Evolutionary conservation across 73 alveolate species (phyloP).

Genomic region (Halteria grandinella): DNA sequence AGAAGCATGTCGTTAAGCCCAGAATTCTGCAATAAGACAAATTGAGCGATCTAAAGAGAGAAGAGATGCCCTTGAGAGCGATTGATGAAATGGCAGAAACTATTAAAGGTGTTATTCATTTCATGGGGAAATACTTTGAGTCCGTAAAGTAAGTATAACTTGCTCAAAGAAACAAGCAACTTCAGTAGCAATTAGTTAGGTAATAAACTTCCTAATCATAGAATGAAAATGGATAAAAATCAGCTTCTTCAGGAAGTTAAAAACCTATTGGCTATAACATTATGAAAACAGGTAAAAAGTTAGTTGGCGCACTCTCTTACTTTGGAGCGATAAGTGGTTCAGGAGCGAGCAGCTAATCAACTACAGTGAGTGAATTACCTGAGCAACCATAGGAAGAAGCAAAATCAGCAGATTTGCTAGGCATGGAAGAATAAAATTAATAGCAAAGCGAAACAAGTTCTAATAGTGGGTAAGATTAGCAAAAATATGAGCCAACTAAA

Average conservation of each 20-base stretch:
- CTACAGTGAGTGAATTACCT: too few relatives aligned
- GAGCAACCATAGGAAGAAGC: too few relatives aligned
- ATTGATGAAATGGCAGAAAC: conserved; percentile 18
- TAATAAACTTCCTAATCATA: not conserved
- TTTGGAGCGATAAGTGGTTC: too few relatives aligned
- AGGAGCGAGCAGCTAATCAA: too few relatives aligned
- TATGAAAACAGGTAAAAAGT: conserved; percentile 41
- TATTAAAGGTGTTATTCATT: not conserved
- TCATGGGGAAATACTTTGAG: conserved; percentile 29
- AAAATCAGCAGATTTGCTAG: too few relatives aligned
- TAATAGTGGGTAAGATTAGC: too few relatives aligned
- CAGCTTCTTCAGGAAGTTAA: not conserved
- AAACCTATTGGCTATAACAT: conserved; percentile 2
- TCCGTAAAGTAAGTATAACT: too few relatives aligned
- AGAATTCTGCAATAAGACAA: not conserved
- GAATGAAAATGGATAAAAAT: not conserved
- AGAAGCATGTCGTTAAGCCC: conserved; percentile 46
- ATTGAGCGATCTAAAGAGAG: not conserved
- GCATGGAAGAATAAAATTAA: too few relatives aligned
- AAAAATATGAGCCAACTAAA: not conserved
- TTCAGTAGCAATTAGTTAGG: not conserved
- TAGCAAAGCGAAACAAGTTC: too few relatives aligned
- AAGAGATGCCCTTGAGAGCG: not conserved
- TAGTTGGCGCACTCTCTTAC: conserved; percentile 39
- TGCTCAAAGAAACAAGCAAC: not conserved